Conservation (phyloP, 805 yeast species). For the Teunomyces panamensis region DNA sequence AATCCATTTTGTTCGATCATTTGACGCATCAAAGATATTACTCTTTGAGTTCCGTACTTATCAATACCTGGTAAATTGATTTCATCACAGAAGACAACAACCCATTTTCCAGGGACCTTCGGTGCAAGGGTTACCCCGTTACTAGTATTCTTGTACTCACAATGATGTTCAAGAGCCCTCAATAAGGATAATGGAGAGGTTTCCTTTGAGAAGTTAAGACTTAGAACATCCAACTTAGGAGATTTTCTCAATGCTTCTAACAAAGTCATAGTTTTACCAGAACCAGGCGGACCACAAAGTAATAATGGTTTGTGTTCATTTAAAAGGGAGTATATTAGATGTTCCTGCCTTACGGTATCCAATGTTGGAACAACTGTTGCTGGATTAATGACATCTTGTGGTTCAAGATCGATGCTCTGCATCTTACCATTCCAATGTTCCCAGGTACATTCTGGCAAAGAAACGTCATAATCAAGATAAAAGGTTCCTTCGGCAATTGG, state of each 20-base stretch:
- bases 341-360: conserved; percentile 71
- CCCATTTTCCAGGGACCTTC: conserved; percentile 57
- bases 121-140: conserved; percentile 60
- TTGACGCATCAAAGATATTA: conserved; percentile 70
- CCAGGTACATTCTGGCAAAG: conserved; percentile 49
- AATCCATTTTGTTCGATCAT: conserved; percentile 73
- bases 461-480: conserved; percentile 41
- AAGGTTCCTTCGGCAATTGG: conserved; percentile 12
- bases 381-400: conserved; percentile 58
- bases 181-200: conserved; percentile 62
- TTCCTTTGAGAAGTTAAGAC: conserved; percentile 81
- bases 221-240: conserved; percentile 55
- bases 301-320: conserved; percentile 58
- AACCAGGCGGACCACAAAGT: conserved; percentile 95
- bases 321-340: conserved; percentile 54
- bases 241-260: conserved; percentile 62
- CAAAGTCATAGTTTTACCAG: conserved; percentile 93
- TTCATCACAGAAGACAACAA: conserved; percentile 89
- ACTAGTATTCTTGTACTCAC: conserved; percentile 53
- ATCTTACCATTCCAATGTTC: conserved; percentile 37
- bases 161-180: conserved; percentile 67
- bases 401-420: conserved; percentile 46
- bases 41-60: conserved; percentile 67
- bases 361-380: conserved; percentile 71
- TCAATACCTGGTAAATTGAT: conserved; percentile 78